phyloP scores from a whole-genome alignment of 1,139 yeast genomes.

The Maudiozyma humilis region DNA sequence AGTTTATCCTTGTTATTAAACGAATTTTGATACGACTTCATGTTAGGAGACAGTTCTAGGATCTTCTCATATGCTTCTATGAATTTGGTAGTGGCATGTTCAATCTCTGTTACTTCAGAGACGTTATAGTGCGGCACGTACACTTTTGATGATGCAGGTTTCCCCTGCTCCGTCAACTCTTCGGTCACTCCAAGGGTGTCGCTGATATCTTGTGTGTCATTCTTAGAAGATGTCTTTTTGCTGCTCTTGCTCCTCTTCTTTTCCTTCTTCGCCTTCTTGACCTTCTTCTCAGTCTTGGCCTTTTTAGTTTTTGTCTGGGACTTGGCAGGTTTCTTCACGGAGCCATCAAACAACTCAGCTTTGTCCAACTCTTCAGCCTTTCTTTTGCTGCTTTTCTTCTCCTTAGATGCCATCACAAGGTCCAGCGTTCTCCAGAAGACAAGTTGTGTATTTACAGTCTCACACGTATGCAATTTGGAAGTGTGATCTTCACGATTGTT shows the following conservation, averaged over 20 bases:
- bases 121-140: slow-evolving; percentile 18
- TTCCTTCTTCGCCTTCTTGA: slow-evolving; percentile 5
- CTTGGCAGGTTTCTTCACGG: slow-evolving; percentile 1
- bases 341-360: slow-evolving; percentile 1
- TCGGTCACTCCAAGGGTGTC: background rate
- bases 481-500: too few species aligned
- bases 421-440: too few species aligned
- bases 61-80: slow-evolving; percentile 48
- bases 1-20: slow-evolving; percentile 33
- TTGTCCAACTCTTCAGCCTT: background rate
- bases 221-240: background rate
- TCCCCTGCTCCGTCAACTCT: background rate
- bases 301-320: slow-evolving; percentile 3
- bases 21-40: slow-evolving; percentile 37
- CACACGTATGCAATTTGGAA: too few species aligned
- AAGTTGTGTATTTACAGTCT: too few species aligned
- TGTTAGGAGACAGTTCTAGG: slow-evolving; percentile 46
- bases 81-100: slow-evolving; percentile 42
- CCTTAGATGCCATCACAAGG: slow-evolving; percentile 1
- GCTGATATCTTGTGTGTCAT: background rate
- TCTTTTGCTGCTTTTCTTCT: background rate
- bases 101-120: slow-evolving; percentile 37
- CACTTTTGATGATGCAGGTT: background rate
- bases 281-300: slow-evolving; percentile 7
- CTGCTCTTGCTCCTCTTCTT: background rate